These are phyloP conservation scores for Trichoderma pleuroti DNA, from an alignment of 2,329 filamentous ascomycete species.

Conservation along the genomic window DNA sequence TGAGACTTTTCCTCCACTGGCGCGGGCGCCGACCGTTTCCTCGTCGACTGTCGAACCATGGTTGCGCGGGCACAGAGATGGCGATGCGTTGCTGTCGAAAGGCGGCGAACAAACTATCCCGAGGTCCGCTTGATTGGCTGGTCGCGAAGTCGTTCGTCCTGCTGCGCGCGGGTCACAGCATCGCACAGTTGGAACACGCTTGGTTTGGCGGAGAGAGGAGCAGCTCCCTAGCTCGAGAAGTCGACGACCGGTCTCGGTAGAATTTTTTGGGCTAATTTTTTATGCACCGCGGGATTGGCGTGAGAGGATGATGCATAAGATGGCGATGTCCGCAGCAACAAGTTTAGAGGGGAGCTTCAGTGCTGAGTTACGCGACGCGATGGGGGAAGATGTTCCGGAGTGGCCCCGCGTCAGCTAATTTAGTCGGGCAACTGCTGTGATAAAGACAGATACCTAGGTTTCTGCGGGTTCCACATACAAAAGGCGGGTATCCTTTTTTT, in stretches of 20 bases:
- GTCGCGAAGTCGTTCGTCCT: constrained; percentile 22
- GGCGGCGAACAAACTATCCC: constrained; percentile 15
- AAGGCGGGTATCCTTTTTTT: not conserved
- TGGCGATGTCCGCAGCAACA: constrained; percentile 2
- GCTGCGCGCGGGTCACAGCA: constrained; percentile 26
- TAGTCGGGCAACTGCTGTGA: not conserved
- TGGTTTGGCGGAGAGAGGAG: constrained; percentile 1
- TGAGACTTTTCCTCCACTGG: constrained; percentile 9
- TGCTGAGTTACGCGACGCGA: constrained; percentile 17
- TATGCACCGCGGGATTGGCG: not conserved
- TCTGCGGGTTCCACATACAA: not conserved
- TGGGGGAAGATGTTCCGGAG: constrained; percentile 11
- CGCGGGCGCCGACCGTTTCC: constrained; percentile 21
- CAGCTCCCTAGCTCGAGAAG: not conserved
- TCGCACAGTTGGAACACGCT: constrained; percentile 21
- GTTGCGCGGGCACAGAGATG: constrained; percentile 24
- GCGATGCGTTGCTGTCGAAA: constrained; percentile 4
- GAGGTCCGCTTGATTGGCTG: constrained; percentile 19
- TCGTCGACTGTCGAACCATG: constrained; percentile 38
- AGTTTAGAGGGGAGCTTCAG: constrained; percentile 18
- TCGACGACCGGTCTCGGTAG: constrained; percentile 9
- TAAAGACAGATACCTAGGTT: not conserved
- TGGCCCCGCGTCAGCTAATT: constrained; percentile 16
- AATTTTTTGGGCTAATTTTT: not conserved
- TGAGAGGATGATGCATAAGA: constrained; percentile 15